phyloP scores from a whole-genome alignment of 345 rosid species.

The Eucalyptus cloeziana region DNA sequence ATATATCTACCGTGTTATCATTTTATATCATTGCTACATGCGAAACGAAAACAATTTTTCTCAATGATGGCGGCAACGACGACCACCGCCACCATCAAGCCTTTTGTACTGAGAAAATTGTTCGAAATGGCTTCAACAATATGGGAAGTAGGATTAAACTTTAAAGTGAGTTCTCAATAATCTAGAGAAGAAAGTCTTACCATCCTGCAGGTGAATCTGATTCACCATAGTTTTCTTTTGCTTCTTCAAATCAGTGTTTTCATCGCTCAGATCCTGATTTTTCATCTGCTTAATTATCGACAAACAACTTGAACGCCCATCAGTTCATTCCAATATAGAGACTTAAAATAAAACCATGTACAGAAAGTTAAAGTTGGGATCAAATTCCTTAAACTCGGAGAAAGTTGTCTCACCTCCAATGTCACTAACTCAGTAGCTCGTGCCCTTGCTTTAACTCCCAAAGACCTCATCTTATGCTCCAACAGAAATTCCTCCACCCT shows the following conservation, averaged over 20 bases:
- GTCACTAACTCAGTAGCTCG: not conserved
- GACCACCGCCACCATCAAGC: not conserved
- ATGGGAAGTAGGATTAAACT: not conserved
- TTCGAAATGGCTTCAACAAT: not conserved
- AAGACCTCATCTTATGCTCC: not conserved
- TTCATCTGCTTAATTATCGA: not conserved
- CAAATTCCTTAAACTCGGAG: not conserved
- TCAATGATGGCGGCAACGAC: not conserved
- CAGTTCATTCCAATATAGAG: not conserved
- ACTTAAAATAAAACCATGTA: not conserved
- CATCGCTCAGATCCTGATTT: not conserved
- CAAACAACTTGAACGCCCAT: not conserved
- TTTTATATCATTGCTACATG: not conserved
- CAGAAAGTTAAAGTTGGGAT: not conserved
- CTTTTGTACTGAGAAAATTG: not conserved
- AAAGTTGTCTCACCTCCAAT: not conserved
- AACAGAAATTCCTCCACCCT: not conserved
- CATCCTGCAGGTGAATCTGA: not conserved
- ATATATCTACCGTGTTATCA: not conserved
- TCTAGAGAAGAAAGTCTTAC: not conserved
- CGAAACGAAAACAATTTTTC: not conserved
- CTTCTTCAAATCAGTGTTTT: not conserved
- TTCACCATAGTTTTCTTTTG: not conserved
- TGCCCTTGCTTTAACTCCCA: not conserved
- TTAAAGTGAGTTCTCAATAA: not conserved